Evolutionary conservation across 805 yeast species (phyloP).

Genomic region (Blastobotrys robertii): DNA sequence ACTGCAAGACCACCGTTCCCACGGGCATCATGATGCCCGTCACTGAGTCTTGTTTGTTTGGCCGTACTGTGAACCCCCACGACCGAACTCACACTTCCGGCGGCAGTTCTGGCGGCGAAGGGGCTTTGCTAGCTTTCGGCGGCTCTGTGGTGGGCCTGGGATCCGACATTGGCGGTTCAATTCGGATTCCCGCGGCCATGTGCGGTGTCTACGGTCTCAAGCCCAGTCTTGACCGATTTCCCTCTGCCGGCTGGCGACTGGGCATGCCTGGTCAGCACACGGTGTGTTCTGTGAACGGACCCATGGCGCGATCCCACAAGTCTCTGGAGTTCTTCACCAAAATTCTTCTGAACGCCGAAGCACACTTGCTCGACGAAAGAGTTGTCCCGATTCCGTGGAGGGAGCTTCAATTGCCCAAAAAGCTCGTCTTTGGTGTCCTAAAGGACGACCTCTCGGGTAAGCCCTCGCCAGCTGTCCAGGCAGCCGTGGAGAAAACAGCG

Average conservation of each 20-base stretch:
- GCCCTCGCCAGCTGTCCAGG: slow-evolving; percentile 42
- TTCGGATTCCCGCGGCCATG: slow-evolving; percentile 40
- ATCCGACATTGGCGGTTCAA: slow-evolving; percentile 45
- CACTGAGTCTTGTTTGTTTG: slow-evolving; percentile 35
- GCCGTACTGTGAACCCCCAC: slow-evolving; percentile 38
- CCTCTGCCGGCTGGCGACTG: slow-evolving; percentile 28
- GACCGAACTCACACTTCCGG: slow-evolving; percentile 40
- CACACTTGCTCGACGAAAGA: slow-evolving; percentile 43
- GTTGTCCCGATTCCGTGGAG: slow-evolving; percentile 45
- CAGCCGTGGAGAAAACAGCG: slow-evolving; percentile 33
- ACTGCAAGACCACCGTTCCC: slow-evolving; percentile 45
- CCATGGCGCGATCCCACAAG: slow-evolving; percentile 33
- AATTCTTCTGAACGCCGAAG: slow-evolving; percentile 31
- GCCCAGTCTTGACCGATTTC: slow-evolving; percentile 36
- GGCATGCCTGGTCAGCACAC: slow-evolving; percentile 31
- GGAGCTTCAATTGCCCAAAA: slow-evolving; percentile 12
- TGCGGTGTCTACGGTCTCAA: slow-evolving; percentile 40
- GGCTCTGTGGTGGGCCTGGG: slow-evolving; percentile 46
- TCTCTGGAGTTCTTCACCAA: slow-evolving; percentile 33
- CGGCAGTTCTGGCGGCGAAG: slow-evolving; percentile 50
- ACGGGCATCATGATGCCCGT: slow-evolving; percentile 43
- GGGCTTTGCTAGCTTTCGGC: slow-evolving; percentile 34
- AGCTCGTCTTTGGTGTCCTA: slow-evolving; percentile 9
- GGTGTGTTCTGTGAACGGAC: slow-evolving; percentile 39
- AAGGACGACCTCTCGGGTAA: slow-evolving; percentile 34